A percentile compares a stretch with the other conserved stretches of the same genome.
phyloP scores from a whole-genome alignment of 192 early-diverging fungal species.

The Dissophora ornata region DNA sequence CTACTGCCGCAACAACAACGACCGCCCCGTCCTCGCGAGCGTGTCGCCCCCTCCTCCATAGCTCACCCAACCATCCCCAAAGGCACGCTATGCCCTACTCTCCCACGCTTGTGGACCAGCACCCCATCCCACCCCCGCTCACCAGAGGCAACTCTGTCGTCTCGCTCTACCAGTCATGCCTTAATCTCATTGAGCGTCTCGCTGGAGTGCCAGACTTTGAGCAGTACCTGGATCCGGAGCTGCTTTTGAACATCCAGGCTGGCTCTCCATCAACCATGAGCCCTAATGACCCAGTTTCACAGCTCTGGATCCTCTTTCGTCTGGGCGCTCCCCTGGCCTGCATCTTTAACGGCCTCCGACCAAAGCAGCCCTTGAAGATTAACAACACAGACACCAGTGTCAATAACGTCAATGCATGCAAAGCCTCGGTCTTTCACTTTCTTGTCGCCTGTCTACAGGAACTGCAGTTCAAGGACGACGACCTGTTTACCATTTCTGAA shows the following conservation, averaged over 20 bases:
- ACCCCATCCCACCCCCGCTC: constrained; percentile 30
- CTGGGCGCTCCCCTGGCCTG: constrained; percentile 75
- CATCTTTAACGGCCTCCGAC: constrained; percentile 77
- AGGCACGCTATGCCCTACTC: constrained; percentile 23
- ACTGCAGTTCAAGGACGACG: constrained; percentile 75
- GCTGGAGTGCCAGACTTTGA: constrained; percentile 80
- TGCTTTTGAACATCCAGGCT: constrained; percentile 51
- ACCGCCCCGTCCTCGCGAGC: too few relatives aligned
- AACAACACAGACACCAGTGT: constrained; percentile 57
- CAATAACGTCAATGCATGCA: constrained; percentile 71
- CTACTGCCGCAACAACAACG: too few relatives aligned
- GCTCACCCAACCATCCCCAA: not conserved
- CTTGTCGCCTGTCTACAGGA: constrained; percentile 85
- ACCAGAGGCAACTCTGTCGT: constrained; percentile 31
- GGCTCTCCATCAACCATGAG: constrained; percentile 20
- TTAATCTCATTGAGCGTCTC: constrained; percentile 75
- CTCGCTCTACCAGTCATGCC: constrained; percentile 81
- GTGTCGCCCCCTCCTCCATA: constrained; percentile 5
- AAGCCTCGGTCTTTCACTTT: constrained; percentile 89
- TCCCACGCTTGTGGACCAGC: constrained; percentile 21
- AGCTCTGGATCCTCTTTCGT: constrained; percentile 78
- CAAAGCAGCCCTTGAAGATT: constrained; percentile 66
- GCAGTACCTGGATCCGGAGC: constrained; percentile 64
- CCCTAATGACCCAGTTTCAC: constrained; percentile 71
- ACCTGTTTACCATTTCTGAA: constrained; percentile 87